A percentile compares a stretch with the other conserved stretches of the same genome.
Evolutionary conservation across 352 stramenopile species (phyloP).

Genomic region (Phytophthora sojae): DNA sequence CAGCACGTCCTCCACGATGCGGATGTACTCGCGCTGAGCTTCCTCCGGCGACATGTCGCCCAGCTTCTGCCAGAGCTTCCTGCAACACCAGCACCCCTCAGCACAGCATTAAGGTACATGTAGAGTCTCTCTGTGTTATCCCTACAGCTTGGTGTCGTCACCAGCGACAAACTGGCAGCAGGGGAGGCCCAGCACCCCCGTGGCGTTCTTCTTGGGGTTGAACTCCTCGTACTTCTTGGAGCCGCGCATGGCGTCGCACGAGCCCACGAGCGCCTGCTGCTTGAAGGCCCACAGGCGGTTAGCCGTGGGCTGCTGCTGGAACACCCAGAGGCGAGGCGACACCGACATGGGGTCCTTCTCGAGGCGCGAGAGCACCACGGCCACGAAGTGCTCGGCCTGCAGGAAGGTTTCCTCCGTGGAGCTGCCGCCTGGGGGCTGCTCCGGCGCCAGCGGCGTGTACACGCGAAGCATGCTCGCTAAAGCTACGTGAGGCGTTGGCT

Average conservation of each 20-base stretch:
- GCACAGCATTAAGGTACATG: not conserved
- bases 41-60: slow-evolving; percentile 55
- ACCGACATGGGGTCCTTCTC: slow-evolving; percentile 58
- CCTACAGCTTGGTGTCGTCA: slow-evolving; percentile 62
- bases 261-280: slow-evolving; percentile 66
- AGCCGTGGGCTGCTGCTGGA: slow-evolving; percentile 46
- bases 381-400: slow-evolving; percentile 63
- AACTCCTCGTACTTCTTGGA: slow-evolving; percentile 52
- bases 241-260: slow-evolving; percentile 64
- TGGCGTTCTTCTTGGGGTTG: slow-evolving; percentile 20
- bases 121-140: not conserved
- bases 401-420: slow-evolving; percentile 44
- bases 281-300: slow-evolving; percentile 64
- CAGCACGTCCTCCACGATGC: slow-evolving; percentile 59
- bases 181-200: slow-evolving; percentile 13
- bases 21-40: slow-evolving; percentile 63
- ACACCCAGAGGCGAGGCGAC: slow-evolving; percentile 51
- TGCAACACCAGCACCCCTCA: slow-evolving; percentile 19
- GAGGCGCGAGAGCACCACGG: slow-evolving; percentile 64
- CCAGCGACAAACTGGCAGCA: slow-evolving; percentile 57
- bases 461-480: slow-evolving; percentile 21
- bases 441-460: slow-evolving; percentile 1
- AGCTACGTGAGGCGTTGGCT: slow-evolving; percentile 11
- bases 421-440: slow-evolving; percentile 25
- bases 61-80: slow-evolving; percentile 70